phyloP scores from a whole-genome alignment of 1,284 basidiomycete species.

The Hypsizygus ulmarius region DNA sequence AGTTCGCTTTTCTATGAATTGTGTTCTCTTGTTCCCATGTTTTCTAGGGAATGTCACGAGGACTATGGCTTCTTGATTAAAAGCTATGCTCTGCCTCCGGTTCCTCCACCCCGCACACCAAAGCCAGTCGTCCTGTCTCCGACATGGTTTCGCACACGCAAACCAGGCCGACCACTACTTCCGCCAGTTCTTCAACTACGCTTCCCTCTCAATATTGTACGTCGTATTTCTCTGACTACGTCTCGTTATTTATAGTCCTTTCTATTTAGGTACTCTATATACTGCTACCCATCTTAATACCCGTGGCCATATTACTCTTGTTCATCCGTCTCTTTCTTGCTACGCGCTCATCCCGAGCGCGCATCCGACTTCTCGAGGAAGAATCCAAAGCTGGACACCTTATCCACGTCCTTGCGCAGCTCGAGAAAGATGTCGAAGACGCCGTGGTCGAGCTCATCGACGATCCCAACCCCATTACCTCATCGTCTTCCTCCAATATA shows the following conservation, averaged over 20 bases:
- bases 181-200: constrained; percentile 63
- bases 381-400: constrained; percentile 42
- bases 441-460: constrained; percentile 47
- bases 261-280: constrained; percentile 48
- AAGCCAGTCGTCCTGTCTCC: constrained; percentile 39
- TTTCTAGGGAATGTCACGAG: constrained; percentile 50
- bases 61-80: constrained; percentile 56
- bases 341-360: constrained; percentile 52
- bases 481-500: background rate
- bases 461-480: constrained; percentile 24
- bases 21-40: constrained; percentile 3
- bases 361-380: constrained; percentile 60
- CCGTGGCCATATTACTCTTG: constrained; percentile 50
- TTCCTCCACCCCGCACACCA: constrained; percentile 36
- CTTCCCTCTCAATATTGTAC: constrained; percentile 75
- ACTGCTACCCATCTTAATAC: constrained; percentile 63
- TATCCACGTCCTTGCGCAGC: constrained; percentile 48
- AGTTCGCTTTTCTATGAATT: background rate
- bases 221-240: constrained; percentile 24
- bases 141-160: constrained; percentile 44
- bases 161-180: constrained; percentile 40
- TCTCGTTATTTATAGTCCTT: background rate
- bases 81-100: constrained; percentile 41
- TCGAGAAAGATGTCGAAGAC: constrained; percentile 60
- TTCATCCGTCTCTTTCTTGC: constrained; percentile 53